Conservation (phyloP, 495 filamentous ascomycete genomes). For the Cenococcum geophilum region DNA sequence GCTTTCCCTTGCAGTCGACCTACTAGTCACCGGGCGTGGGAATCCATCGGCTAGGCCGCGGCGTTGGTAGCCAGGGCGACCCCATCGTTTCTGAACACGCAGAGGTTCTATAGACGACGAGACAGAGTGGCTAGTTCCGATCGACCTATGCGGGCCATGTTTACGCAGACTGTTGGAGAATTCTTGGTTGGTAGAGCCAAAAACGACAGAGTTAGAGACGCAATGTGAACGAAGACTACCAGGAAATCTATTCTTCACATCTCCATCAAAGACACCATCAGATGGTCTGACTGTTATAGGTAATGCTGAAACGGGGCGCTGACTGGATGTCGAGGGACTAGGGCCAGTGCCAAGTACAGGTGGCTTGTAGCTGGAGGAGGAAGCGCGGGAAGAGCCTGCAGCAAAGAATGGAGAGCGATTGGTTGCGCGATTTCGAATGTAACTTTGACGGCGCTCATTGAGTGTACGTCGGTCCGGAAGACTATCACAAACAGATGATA, state of each 20-base stretch:
- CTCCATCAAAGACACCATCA: not conserved
- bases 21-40: not conserved
- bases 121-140: not conserved
- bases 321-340: not conserved
- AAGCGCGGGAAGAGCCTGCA: conserved; percentile 19
- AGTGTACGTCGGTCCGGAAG: conserved; percentile 30
- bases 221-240: conserved; percentile 12
- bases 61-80: conserved; percentile 1
- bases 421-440: conserved; percentile 34
- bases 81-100: conserved; percentile 5
- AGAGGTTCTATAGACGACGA: not conserved
- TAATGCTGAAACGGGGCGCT: not conserved
- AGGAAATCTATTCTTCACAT: not conserved
- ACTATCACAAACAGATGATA: conserved; percentile 26
- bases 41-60: conserved; percentile 6
- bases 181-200: not conserved
- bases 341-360: not conserved
- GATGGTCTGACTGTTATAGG: conserved; percentile 1
- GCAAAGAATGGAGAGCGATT: conserved; percentile 28
- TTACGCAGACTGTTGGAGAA: conserved; percentile 17
- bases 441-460: conserved; percentile 34
- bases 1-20: conserved; percentile 8
- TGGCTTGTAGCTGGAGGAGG: conserved; percentile 22
- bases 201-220: conserved; percentile 9
- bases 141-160: conserved; percentile 2